Evolutionary conservation across 257 asterid species (phyloP).

Genomic region (Ballota nigra): DNA sequence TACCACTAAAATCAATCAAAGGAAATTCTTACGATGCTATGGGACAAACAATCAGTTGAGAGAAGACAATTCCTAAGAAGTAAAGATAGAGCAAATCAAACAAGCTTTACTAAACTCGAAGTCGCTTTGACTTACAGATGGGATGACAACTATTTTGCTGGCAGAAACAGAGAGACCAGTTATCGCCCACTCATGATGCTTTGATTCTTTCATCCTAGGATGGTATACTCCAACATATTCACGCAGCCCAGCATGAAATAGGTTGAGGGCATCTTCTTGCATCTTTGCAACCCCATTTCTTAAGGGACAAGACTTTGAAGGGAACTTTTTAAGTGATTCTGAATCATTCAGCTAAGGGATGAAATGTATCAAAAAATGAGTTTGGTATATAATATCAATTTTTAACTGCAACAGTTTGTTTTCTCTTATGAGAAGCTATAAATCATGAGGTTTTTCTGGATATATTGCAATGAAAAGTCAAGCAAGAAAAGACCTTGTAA

Average conservation of each 20-base stretch:
- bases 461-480: conserved; percentile 19
- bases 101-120: not conserved
- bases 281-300: conserved; percentile 80
- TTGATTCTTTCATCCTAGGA: conserved; percentile 38
- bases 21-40: conserved; percentile 6
- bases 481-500: conserved; percentile 55
- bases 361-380: conserved; percentile 15
- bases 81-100: not conserved
- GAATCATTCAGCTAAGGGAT: conserved; percentile 53
- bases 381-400: not conserved
- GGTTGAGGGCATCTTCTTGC: conserved; percentile 80
- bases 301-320: conserved; percentile 86
- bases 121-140: conserved; percentile 58
- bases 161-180: conserved; percentile 90
- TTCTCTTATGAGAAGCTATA: conserved; percentile 13
- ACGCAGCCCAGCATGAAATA: conserved; percentile 82
- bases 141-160: conserved; percentile 71
- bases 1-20: not conserved
- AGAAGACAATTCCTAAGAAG: not conserved
- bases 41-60: not conserved
- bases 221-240: conserved; percentile 63
- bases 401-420: not conserved
- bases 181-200: conserved; percentile 71
- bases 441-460: not conserved
- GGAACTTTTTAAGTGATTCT: conserved; percentile 74